Evolutionary conservation across 352 stramenopile genomes (phyloP), one percentile per base, ranked within the genome.

Genomic region (Pythium sukuiense): DNA sequence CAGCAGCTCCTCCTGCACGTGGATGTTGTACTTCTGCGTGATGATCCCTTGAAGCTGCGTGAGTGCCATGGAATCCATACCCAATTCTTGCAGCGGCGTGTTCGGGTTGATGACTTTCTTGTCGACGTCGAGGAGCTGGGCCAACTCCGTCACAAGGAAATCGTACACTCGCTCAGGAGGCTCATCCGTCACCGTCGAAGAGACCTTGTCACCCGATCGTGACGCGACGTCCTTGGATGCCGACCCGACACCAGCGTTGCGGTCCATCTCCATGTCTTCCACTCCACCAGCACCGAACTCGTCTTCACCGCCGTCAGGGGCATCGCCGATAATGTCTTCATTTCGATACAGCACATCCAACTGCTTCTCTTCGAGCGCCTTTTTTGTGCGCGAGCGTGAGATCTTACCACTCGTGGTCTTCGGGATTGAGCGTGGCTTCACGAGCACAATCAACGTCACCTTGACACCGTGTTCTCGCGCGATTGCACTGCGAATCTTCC

Each of bases 371-470:
- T 83, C 71, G 3, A 95, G 65, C 24, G 81, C 83, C 69, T 80
- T 79, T 63, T 84, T 90, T 67, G 89, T 95, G 50, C 90, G 93
- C n/a, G 84, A 80, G 61, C 97, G 88, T 26, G 94, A 96, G 72
- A 99, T 99, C 75, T 99, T 99, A 9, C 97, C 97, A 70, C 95
- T 99, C 14, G 95, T 99, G 2, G 97, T 99, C 77, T 99, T 99
- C 8, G 95, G 92, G 55, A 99, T 97, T 2, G 93, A 94, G 33
- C 90, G 89, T 35, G 95, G 88, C 43, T 93, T 79, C 1, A 99
- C 29, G 16, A 99, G 67, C 20, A 98, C 73, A 53, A 99, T 80
- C 35, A 93, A 69, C n/a, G 89, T 85, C 26, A 98, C 80, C 41
- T 81, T 77, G 18, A 98, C 79, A 24, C 92, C 92, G 56, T 98